Evolutionary conservation across 1,284 basidiomycete species (phyloP), one percentile per base, ranked within the genome.

Genomic region (Gymnopus androsaceus): DNA sequence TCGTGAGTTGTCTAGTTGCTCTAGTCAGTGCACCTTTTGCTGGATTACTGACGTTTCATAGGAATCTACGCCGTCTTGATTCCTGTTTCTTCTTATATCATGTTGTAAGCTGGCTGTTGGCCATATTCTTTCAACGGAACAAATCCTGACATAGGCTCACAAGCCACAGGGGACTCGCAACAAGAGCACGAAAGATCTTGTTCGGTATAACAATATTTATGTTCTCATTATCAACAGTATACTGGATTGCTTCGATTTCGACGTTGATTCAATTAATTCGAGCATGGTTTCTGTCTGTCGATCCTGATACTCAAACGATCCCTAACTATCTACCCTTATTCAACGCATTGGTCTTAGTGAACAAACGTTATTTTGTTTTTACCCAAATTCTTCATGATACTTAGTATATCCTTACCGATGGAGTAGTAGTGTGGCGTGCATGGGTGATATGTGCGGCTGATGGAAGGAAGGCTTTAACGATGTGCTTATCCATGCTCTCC

Each of bases 361-460:
- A 66, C 44, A 63, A 64, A 4, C 6, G 61, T 52, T 3, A 3
- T 15, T 28, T 37, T 25, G 45, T 3, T 38, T 25, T 36, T 45
- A n/a, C 25, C 33, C 34, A 51, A 50, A 15, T 34, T 33, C 31
- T 31, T 27, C 31, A 40, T 38, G 23, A n/a, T 21, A 28, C 28
- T n/a, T 28, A 66, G 64, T 66, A 64, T 41, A 51, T 56, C 11
- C 47, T 64, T 19, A 60, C 62, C 8, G 65, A 66, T 30, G 62
- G 54, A 9, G 61, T 66, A 2, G 65, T 66, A 1, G 52, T 66
- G 1, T 66, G 65, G 63, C 54, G 65, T 30, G 65, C 63, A 15
- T 64, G 65, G 62, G 54, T 64, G n/a, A 55, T 66, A 38, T 64
- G 63, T 31, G 28, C 47, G 4, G 54, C 53, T 2, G 55, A 66